Conservation (phyloP, 2,329 filamentous ascomycete species). For the Fusarium buxicola region DNA sequence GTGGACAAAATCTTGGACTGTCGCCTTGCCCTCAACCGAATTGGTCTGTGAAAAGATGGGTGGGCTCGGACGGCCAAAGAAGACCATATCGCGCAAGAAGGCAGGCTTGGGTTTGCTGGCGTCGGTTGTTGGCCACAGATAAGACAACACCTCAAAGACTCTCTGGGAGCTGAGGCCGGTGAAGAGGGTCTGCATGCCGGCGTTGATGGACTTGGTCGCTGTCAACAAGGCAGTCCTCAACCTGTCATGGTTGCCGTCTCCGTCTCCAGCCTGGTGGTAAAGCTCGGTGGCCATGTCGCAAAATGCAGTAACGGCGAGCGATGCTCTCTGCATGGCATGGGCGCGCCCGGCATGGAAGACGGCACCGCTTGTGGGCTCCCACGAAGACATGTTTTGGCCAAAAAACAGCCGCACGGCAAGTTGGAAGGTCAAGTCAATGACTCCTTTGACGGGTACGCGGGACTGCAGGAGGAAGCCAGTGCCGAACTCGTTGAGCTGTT, state of each 20-base stretch:
- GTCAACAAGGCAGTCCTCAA: not conserved
- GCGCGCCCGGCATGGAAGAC: conserved; percentile 2
- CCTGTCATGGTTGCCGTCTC: not conserved
- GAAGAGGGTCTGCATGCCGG: not conserved
- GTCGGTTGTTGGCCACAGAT: conserved; percentile 1
- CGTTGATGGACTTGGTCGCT: conserved; percentile 3
- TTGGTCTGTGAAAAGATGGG: conserved; percentile 8
- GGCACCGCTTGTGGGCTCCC: conserved; percentile 3
- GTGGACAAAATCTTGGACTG: not conserved
- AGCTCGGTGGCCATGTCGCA: not conserved
- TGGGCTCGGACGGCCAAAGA: not conserved
- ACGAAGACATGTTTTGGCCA: conserved; percentile 1
- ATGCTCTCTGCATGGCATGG: conserved; percentile 4
- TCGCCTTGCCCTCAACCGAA: not conserved
- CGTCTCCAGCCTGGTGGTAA: not conserved
- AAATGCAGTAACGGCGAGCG: not conserved
- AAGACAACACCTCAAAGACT: conserved; percentile 1
- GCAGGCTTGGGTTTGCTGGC: not conserved
- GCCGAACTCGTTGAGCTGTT: conserved; percentile 1
- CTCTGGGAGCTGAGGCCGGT: not conserved
- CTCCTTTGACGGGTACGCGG: conserved; percentile 1
- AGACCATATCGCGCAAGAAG: conserved; percentile 1
- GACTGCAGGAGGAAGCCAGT: conserved; percentile 1
- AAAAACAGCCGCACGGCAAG: conserved; percentile 6
- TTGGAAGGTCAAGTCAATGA: conserved; percentile 5